Conservation (phyloP, 2,329 filamentous ascomycete genomes). For the Paraphoma chrysanthemicola region DNA sequence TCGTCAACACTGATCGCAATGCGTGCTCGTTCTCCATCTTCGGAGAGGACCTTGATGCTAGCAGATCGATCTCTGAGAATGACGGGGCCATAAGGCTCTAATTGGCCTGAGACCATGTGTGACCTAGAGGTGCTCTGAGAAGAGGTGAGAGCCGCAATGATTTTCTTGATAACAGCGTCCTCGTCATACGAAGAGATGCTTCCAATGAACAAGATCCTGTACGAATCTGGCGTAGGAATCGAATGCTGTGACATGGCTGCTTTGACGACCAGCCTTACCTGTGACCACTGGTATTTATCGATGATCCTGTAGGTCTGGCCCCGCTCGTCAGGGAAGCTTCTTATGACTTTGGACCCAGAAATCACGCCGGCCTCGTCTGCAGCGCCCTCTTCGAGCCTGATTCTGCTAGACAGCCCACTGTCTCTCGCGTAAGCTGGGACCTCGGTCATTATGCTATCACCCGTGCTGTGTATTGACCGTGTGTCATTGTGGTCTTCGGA, state of each 20-base stretch:
- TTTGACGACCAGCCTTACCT: constrained; percentile 38
- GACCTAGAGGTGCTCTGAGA: constrained; percentile 41
- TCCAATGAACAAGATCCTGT: constrained; percentile 44
- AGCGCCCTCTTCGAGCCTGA: constrained; percentile 35
- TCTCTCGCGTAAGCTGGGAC: constrained; percentile 29
- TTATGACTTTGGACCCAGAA: constrained; percentile 29
- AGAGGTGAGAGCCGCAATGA: constrained; percentile 41
- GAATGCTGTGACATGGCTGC: constrained; percentile 33
- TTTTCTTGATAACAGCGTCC: constrained; percentile 35
- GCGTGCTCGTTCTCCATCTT: constrained; percentile 11
- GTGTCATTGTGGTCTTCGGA: constrained; percentile 22
- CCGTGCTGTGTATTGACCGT: constrained; percentile 20
- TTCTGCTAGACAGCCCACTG: constrained; percentile 25
- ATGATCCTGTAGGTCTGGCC: constrained; percentile 33
- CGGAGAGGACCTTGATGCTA: constrained; percentile 15
- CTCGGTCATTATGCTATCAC: constrained; percentile 41
- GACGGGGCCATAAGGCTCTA: constrained; percentile 39
- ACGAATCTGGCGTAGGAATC: constrained; percentile 35
- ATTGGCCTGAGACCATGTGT: constrained; percentile 42
- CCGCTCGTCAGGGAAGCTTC: constrained; percentile 28
- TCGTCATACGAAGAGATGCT: constrained; percentile 38
- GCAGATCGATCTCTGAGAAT: constrained; percentile 38
- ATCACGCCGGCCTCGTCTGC: constrained; percentile 13
- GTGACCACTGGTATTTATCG: constrained; percentile 29
- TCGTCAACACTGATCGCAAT: constrained; percentile 30